A percentile compares a stretch with the other conserved stretches of the same genome.
Conservation (phyloP, 1,284 basidiomycete genomes). For the Malassezia yamatoensis region DNA sequence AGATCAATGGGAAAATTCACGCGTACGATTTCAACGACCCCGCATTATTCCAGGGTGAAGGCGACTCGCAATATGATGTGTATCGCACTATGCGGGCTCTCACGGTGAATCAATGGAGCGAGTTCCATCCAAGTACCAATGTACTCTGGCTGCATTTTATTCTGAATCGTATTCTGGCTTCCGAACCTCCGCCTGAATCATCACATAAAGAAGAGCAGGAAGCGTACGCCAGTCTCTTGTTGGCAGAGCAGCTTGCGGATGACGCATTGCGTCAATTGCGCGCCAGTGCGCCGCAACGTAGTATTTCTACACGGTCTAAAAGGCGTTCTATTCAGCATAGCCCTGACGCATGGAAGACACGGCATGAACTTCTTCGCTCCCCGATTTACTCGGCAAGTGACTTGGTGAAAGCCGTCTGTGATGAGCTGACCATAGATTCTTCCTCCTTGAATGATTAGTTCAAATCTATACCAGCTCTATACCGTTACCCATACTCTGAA, state of each 20-base stretch:
- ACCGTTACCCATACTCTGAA: too few relatives aligned
- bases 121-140: slow-evolving; percentile 69
- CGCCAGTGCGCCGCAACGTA: slow-evolving; percentile 4
- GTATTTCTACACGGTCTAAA: slow-evolving; percentile 17
- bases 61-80: slow-evolving; percentile 86
- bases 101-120: slow-evolving; percentile 60
- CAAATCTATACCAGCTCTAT: too few relatives aligned
- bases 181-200: background rate
- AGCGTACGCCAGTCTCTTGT: slow-evolving; percentile 5
- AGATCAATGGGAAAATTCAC: slow-evolving; percentile 15
- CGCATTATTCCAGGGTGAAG: slow-evolving; percentile 54
- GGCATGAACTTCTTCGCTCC: background rate
- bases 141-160: slow-evolving; percentile 85
- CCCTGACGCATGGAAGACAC: slow-evolving; percentile 13
- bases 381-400: slow-evolving; percentile 4
- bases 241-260: slow-evolving; percentile 14
- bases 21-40: slow-evolving; percentile 46
- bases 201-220: background rate
- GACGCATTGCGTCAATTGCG: slow-evolving; percentile 10
- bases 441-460: too few relatives aligned
- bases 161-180: slow-evolving; percentile 57
- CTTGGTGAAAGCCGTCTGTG: background rate
- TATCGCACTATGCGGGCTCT: slow-evolving; percentile 74
- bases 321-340: slow-evolving; percentile 17
- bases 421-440: too few relatives aligned